Base-by-base conservation (phyloP, 495 filamentous ascomycete species). In the Penicillium flavigenum region DNA sequence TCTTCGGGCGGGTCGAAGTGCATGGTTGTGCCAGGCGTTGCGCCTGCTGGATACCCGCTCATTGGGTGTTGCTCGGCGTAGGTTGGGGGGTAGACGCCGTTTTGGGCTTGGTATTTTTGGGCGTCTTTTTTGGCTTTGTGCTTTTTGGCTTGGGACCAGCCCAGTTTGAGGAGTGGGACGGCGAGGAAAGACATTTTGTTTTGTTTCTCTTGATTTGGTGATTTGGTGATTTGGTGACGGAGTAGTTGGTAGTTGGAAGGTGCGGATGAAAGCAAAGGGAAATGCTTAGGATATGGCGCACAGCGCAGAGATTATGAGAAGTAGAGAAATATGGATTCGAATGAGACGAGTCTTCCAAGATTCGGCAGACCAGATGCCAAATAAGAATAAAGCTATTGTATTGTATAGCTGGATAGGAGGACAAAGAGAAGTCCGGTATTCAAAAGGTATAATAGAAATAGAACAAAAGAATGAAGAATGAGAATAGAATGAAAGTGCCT, bases 111-210 rank as follows among this genome's bases (percentile, higher is more conserved):
- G 53, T 62, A 61, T 60, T 69, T 62, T 41, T 63, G 56, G 36
- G 49, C 27, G 56, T 69, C 63, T 26, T 70, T 72, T 24, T 67
- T 69, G 56, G 67, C 62, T 34, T 67, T 66, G 63, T 62, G 59
- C 39, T 73, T 70, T 56, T 74, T 73, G 62, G 65, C 63, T 56
- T 69, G 60, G 24, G 58, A 62, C 56, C 47, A 48, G 63, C 70
- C 70, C 42, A 70, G 38, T 60, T 67, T 65, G 47, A 73, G 53
- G 59, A 67, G 48, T 57, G 66, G 66, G 56, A 69, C 29, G 48
- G 64, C 60, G 48, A 74, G 32, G 63, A 74, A 74, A 38, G 62
- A 66, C 68, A 72, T 71, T 54, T 5, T 14, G 20, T 71, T 54
- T 5, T 14, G 20, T 29, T 51, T 16, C 1, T 59, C 54, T 55